Base-by-base conservation (phyloP, 1,139 yeast species). In the Diutina mesorugosa region DNA sequence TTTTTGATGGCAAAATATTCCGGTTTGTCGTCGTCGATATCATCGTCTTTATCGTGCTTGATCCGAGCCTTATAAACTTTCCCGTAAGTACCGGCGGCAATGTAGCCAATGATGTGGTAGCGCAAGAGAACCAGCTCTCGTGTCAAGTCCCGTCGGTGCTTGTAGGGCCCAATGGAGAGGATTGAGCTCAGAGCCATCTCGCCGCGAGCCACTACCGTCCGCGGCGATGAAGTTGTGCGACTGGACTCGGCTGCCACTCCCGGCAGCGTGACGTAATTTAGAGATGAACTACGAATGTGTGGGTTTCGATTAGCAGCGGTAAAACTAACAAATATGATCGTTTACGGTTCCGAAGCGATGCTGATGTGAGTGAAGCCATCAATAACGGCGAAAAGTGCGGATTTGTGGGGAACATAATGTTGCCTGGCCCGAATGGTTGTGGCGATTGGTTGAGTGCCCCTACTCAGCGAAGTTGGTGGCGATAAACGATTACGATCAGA, bases 81-180 rank as follows among this genome's bases (percentile, higher is more conserved):
- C 57, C 99, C 99, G 69, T 93, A 93, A 0, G 99, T 93, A 47
- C 99, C 99, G 0, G 99, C 97, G 0, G 99, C 99, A 60, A 93
- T 95, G 69, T 93, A 93, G 0, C 99, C 99, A 41, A 90, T 73
- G 60, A 95, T 87, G 60, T 87, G 91, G 69, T 91, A 93, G 62
- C 86, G 86, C 54, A 87, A 84, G 35, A 90, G 72, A 2, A 93
- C 96, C 6, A 89, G 83, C 51, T 81, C 78, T 57, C 96, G 72
- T 4, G 81, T 72, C 45, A 79, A 69, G 66, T 90, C 96, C 65
- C 86, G 86, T 51, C 97, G 78, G 57, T 79, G 80, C 59, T 83
- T 78, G 66, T 85, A 87, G 0, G 93, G 91, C 0, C 84, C 88
- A 30, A 87, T 76, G 0, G 93, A 83, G 61, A 87, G 78, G 38